Conservation (phyloP, 441 rosid genomes). For the Erysimum pusillum region DNA sequence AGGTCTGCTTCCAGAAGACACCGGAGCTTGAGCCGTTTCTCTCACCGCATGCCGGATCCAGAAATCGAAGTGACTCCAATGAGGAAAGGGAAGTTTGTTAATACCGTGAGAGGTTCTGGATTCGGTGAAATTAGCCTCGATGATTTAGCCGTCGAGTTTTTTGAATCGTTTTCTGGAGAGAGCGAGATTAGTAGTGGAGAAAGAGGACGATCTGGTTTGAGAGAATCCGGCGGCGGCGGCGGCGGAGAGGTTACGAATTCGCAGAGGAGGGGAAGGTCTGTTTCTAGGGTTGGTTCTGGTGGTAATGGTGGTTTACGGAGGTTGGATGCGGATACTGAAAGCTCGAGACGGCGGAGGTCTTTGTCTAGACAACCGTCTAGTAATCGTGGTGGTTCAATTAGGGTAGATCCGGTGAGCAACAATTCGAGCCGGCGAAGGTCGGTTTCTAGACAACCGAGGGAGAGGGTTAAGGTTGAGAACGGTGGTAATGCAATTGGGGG, state of each 20-base stretch:
- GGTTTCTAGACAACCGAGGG: slow-evolving; percentile 45
- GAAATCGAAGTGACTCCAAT: slow-evolving; percentile 56
- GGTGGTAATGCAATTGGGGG: slow-evolving; percentile 43
- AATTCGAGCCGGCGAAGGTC: slow-evolving; percentile 66
- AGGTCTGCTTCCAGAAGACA: slow-evolving; percentile 63
- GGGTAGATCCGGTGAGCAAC: slow-evolving; percentile 50
- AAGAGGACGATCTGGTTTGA: slow-evolving; percentile 60
- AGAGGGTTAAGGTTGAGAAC: slow-evolving; percentile 45
- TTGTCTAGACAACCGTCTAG: slow-evolving; percentile 43
- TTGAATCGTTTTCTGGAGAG: slow-evolving; percentile 55
- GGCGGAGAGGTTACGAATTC: slow-evolving; percentile 44
- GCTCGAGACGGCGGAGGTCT: slow-evolving; percentile 73
- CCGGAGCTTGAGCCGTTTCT: slow-evolving; percentile 90
- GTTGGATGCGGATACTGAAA: slow-evolving; percentile 56
- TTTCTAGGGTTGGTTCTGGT: slow-evolving; percentile 63
- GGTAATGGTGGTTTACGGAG: slow-evolving; percentile 54
- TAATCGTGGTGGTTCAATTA: slow-evolving; percentile 47
- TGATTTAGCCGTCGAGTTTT: slow-evolving; percentile 79
- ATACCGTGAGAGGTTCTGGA: slow-evolving; percentile 79
- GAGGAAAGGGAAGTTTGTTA: slow-evolving; percentile 81
- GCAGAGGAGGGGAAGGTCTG: slow-evolving; percentile 84
- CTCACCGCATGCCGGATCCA: slow-evolving; percentile 55
- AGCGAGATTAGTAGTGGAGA: slow-evolving; percentile 49
- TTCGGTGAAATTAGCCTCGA: slow-evolving; percentile 87
- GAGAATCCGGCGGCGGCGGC: slow-evolving; percentile 28